Conservation (phyloP, 2,329 filamentous ascomycete species). For the Simplicillium aogashimaense region DNA sequence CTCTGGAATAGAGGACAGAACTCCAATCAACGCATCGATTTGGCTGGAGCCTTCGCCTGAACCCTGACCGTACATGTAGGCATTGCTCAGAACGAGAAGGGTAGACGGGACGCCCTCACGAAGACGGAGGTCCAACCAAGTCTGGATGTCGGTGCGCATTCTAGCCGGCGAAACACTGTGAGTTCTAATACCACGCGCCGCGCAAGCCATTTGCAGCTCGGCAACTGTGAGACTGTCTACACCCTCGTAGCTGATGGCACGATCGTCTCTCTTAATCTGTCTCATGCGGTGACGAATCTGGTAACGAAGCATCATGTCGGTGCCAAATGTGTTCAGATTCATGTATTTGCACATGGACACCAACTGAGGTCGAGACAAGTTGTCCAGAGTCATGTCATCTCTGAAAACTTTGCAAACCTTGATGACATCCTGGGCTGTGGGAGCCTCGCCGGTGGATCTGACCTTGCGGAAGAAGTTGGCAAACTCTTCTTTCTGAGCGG, state of each 20-base stretch:
- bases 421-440: slow-evolving; percentile 84
- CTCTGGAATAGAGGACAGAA: slow-evolving; percentile 90
- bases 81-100: slow-evolving; percentile 88
- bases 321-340: slow-evolving; percentile 94
- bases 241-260: slow-evolving; percentile 86
- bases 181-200: slow-evolving; percentile 83
- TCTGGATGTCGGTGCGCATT: slow-evolving; percentile 80
- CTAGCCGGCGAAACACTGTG: slow-evolving; percentile 83
- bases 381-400: slow-evolving; percentile 94
- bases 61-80: slow-evolving; percentile 89
- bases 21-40: slow-evolving; percentile 85
- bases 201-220: slow-evolving; percentile 86
- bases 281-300: slow-evolving; percentile 96
- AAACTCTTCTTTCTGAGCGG: slow-evolving; percentile 87
- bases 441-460: slow-evolving; percentile 79
- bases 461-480: slow-evolving; percentile 96
- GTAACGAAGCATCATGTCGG: slow-evolving; percentile 95
- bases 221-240: slow-evolving; percentile 87
- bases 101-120: slow-evolving; percentile 95
- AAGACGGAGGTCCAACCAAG: slow-evolving; percentile 89
- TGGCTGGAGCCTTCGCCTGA: slow-evolving; percentile 83
- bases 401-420: slow-evolving; percentile 99
- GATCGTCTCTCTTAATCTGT: slow-evolving; percentile 97
- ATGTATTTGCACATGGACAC: slow-evolving; percentile 98
- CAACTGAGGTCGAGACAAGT: slow-evolving; percentile 86